These are phyloP conservation scores for Cyclospora cayetanensis DNA, from an alignment of 169 alveolate species.

Conservation along the genomic window DNA sequence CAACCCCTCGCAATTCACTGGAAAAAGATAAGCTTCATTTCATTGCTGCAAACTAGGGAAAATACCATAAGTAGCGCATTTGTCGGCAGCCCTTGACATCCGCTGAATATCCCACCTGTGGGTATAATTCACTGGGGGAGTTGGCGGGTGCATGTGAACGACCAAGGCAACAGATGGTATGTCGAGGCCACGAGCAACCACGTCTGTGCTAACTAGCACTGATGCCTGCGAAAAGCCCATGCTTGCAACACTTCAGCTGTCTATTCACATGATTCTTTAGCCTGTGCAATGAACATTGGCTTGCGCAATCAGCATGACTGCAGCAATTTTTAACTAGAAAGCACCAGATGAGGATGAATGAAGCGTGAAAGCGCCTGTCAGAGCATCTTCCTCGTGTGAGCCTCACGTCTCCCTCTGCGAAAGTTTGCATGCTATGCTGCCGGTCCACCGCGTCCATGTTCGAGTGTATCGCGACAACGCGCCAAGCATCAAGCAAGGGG, in stretches of 20 bases:
- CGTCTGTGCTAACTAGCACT: constrained; percentile 97
- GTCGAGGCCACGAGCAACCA: constrained; percentile 99
- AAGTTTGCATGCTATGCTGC: constrained; percentile 8
- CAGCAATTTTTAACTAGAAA: background rate
- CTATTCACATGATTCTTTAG: background rate
- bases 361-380: background rate
- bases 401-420: constrained; percentile 42
- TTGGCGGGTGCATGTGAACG: constrained; percentile 84
- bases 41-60: too few species aligned
- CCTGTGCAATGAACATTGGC: background rate
- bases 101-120: constrained; percentile 28
- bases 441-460: constrained; percentile 37
- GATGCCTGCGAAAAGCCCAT: constrained; percentile 61
- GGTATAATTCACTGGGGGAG: constrained; percentile 27
- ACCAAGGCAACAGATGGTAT: constrained; percentile 89
- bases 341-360: background rate
- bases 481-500: constrained; percentile 49
- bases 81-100: too few species aligned
- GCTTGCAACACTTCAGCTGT: too few species aligned
- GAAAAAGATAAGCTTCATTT: too few species aligned
- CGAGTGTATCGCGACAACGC: constrained; percentile 25
- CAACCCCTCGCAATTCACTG: too few species aligned
- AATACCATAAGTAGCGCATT: too few species aligned
- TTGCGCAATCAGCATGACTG: background rate
- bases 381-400: background rate